phyloP scores from a whole-genome alignment of 306 rosid species.

The Dalbergia oliveri region DNA sequence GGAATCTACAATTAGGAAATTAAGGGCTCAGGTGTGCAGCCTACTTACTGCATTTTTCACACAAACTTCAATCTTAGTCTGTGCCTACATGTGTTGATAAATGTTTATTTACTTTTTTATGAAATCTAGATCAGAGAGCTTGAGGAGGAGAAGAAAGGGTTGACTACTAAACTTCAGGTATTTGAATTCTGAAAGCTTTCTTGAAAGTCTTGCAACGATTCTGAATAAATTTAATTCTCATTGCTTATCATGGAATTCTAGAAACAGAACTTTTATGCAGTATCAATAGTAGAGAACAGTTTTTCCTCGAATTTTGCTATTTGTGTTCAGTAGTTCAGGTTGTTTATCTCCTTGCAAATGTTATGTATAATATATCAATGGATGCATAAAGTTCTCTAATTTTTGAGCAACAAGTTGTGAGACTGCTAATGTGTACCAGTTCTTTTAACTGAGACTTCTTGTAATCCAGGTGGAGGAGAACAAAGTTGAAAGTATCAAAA shows the following conservation, averaged over 20 bases:
- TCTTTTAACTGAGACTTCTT: neutral
- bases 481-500: conserved; percentile 84
- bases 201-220: conserved; percentile 23
- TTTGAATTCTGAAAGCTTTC: conserved; percentile 41
- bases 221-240: neutral
- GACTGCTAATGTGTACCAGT: neutral
- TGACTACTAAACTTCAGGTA: conserved; percentile 95
- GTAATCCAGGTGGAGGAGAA: conserved; percentile 74
- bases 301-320: neutral
- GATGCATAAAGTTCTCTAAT: neutral
- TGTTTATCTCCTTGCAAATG: conserved; percentile 10
- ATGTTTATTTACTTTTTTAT: conserved; percentile 47
- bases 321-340: conserved; percentile 16
- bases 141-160: conserved; percentile 99
- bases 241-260: conserved; percentile 2
- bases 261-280: conserved; percentile 10
- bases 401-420: neutral
- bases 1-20: conserved; percentile 77
- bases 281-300: neutral
- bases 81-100: conserved; percentile 32
- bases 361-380: neutral
- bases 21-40: conserved; percentile 72
- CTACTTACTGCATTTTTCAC: conserved; percentile 32
- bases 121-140: conserved; percentile 97
- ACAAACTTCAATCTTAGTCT: conserved; percentile 24